A percentile compares a stretch with the other conserved stretches of the same genome.
phyloP scores from a whole-genome alignment of 805 yeast species.

The Saturnispora sekii region DNA sequence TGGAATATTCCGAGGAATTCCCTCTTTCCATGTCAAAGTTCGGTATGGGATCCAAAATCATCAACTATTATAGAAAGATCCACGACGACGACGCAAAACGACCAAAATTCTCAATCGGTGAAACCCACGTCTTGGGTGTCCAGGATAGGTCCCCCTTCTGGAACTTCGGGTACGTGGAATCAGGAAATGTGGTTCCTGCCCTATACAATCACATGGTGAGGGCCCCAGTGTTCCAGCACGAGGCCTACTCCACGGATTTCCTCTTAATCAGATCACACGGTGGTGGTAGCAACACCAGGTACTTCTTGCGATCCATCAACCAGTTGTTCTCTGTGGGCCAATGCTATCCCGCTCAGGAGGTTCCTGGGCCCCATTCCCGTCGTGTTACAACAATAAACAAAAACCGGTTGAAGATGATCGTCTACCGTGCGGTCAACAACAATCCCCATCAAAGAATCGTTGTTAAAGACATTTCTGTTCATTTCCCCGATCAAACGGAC shows the following conservation, averaged over 20 bases:
- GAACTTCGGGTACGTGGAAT: constrained; percentile 96
- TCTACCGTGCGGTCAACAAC: constrained; percentile 73
- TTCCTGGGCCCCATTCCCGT: constrained; percentile 97
- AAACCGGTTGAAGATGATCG: constrained; percentile 88
- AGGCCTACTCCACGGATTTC: constrained; percentile 69
- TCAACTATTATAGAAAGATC: constrained; percentile 85
- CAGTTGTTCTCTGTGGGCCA: constrained; percentile 85
- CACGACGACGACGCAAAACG: constrained; percentile 72
- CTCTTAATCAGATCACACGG: constrained; percentile 72
- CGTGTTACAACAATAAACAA: constrained; percentile 90
- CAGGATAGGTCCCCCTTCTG: constrained; percentile 96
- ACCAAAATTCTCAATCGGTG: constrained; percentile 85
- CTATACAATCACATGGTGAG: constrained; percentile 83
- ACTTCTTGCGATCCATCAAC: constrained; percentile 58
- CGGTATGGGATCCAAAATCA: constrained; percentile 93
- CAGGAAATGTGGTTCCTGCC: constrained; percentile 90
- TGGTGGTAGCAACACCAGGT: constrained; percentile 56
- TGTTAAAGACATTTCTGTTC: constrained; percentile 80
- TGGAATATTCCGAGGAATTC: constrained; percentile 86
- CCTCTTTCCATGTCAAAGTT: constrained; percentile 78
- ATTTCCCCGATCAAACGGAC: constrained; percentile 95
- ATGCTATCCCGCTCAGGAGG: constrained; percentile 82
- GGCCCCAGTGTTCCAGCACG: constrained; percentile 91
- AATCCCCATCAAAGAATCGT: constrained; percentile 64
- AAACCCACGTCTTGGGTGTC: constrained; percentile 90